Base-by-base conservation (phyloP, 495 filamentous ascomycete species). In the Cenococcum geophilum region DNA sequence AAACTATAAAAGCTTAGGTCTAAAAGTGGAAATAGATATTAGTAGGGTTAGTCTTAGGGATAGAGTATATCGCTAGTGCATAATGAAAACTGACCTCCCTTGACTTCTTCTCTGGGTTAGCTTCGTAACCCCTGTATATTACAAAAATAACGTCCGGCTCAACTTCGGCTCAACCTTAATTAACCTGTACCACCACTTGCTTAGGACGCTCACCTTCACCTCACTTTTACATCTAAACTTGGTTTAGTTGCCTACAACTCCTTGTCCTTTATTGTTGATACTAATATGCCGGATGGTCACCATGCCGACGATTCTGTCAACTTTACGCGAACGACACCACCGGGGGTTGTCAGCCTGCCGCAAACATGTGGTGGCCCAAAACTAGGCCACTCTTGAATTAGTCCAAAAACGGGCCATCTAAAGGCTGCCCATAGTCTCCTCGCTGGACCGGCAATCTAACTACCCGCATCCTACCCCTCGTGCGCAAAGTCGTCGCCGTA, bases 391-490 rank as follows among this genome's bases (percentile, higher is more conserved):
- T 40, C 36, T 40, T 40, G 36, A 40, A 40, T 40, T 14, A 14
- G 36, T 14, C 36, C 6, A 40, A 14, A 40, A 40, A 8, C 14
- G 36, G 36, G 36, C 36, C 36, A 40, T 40, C 36, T 40, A 40
- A 40, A 40, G 14, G 36, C 36, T 14, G 36, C 14, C 8, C 36
- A 40, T 40, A 40, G 8, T 40, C 36, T 40, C 6, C 8, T 40
- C 36, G 14, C 36, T 40, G n/a, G n/a, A 90, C 89, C 2, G 90
- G 90, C 62, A 95, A 95, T 69, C 75, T 97, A 67, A 96, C 92
- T 0, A 86, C 92, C 53, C 86, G 86, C 59, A 95, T 96, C 43
- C 77, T 97, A 60, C 85, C 88, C 68, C 89, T 89, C 16, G 91
- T 89, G 74, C n/a, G n/a, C n/a, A 84, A 43, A 16, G 62, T 91